These are phyloP conservation scores for Mortierella sp. DNA, from an alignment of 371 early-diverging fungal genomes.

Conservation along the genomic window DNA sequence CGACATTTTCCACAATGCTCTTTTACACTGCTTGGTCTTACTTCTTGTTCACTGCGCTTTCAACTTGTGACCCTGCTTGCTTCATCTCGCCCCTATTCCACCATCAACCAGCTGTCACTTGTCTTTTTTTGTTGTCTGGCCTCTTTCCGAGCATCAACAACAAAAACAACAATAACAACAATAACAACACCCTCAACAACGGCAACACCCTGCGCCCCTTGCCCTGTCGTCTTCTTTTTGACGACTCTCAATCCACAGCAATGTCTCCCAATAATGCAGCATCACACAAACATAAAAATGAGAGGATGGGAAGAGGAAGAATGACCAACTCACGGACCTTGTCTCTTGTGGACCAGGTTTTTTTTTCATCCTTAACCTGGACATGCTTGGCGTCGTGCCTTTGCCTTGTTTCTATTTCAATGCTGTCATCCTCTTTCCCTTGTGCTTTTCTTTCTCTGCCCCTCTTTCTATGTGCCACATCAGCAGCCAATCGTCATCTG, in stretches of 20 bases:
- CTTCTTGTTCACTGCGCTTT: background rate
- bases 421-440: background rate
- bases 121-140: background rate
- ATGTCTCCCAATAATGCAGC: background rate
- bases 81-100: background rate
- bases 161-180: background rate
- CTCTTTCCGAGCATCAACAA: background rate
- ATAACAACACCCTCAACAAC: background rate
- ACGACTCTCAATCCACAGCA: background rate
- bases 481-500: constrained; percentile 8
- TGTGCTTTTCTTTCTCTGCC: background rate
- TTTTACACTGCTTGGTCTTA: background rate
- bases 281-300: background rate
- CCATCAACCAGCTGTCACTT: background rate
- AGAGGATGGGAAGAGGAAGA: background rate
- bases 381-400: background rate
- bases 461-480: background rate
- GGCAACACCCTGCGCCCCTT: background rate
- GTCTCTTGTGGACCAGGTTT: background rate
- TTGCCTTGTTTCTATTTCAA: background rate
- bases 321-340: background rate
- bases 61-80: background rate
- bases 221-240: background rate
- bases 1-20: background rate
- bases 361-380: background rate